Conservation (phyloP, 2,329 filamentous ascomycete species). For the Phaeosphaeriaceae sp. region DNA sequence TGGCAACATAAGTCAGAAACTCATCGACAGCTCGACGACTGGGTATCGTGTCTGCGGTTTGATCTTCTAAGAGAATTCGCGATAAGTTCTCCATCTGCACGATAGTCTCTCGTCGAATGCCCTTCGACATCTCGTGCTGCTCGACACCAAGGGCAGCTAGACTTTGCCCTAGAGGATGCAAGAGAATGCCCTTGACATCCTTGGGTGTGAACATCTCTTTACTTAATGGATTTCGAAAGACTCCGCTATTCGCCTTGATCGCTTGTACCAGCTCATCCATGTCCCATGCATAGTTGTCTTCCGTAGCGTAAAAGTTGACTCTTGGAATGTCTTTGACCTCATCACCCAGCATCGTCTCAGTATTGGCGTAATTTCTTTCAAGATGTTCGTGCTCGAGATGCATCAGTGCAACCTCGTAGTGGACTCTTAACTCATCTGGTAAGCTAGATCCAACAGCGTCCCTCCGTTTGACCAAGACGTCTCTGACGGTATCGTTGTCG, state of each 20-base stretch:
- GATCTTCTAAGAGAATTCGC: slow-evolving; percentile 36
- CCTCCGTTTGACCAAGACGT: slow-evolving; percentile 37
- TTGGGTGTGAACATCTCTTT: slow-evolving; percentile 46
- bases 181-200: slow-evolving; percentile 40
- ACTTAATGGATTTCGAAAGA: slow-evolving; percentile 45
- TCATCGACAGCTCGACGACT: slow-evolving; percentile 43
- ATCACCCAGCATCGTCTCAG: slow-evolving; percentile 46
- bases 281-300: slow-evolving; percentile 53
- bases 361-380: slow-evolving; percentile 43
- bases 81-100: slow-evolving; percentile 39
- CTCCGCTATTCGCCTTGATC: slow-evolving; percentile 39
- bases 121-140: slow-evolving; percentile 43
- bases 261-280: slow-evolving; percentile 45
- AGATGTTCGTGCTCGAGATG: slow-evolving; percentile 47
- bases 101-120: slow-evolving; percentile 41
- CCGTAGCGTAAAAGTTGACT: slow-evolving; percentile 46
- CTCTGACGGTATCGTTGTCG: slow-evolving; percentile 31
- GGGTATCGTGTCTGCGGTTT: slow-evolving; percentile 32
- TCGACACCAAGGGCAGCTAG: slow-evolving; percentile 39
- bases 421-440: slow-evolving; percentile 32
- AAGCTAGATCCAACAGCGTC: slow-evolving; percentile 30
- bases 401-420: slow-evolving; percentile 43
- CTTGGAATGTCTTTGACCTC: slow-evolving; percentile 42
- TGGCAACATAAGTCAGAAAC: slow-evolving; percentile 44
- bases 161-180: slow-evolving; percentile 33